phyloP scores from a whole-genome alignment of 139 green algal genomes.

The Desmodesmus armatus region DNA sequence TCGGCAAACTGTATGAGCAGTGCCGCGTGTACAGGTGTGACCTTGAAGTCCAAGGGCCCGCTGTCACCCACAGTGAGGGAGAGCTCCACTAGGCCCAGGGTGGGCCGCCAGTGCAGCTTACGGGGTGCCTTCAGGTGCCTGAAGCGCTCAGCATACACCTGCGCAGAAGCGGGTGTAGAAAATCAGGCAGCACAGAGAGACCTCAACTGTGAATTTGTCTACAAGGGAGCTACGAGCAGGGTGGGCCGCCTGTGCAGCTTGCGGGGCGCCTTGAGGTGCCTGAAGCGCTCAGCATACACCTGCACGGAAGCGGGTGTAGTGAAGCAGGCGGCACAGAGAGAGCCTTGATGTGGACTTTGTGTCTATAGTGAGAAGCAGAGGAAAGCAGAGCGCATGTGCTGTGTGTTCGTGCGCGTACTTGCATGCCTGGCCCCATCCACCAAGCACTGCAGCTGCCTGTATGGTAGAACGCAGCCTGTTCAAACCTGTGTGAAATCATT shows the following conservation, averaged over 20 bases:
- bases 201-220: too few species aligned
- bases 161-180: slow-evolving; percentile 11
- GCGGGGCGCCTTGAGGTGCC: slow-evolving; percentile 87
- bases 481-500: too few species aligned
- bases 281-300: slow-evolving; percentile 69
- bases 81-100: slow-evolving; percentile 83
- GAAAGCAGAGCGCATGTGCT: too few species aligned
- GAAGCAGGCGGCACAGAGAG: too few species aligned
- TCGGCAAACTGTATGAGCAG: slow-evolving; percentile 84
- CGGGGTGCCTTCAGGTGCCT: slow-evolving; percentile 87
- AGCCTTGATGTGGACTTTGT: too few species aligned
- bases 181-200: too few species aligned
- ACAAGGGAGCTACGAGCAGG: too few species aligned
- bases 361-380: too few species aligned
- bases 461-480: too few species aligned
- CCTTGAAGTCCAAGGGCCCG: slow-evolving; percentile 50
- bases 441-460: too few species aligned
- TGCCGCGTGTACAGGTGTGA: slow-evolving; percentile 82
- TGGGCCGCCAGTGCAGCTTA: slow-evolving; percentile 86
- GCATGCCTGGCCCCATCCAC: too few species aligned
- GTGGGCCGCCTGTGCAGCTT: slow-evolving; percentile 86
- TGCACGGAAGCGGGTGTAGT: slow-evolving; percentile 33
- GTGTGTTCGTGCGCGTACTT: too few species aligned
- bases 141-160: slow-evolving; percentile 71
- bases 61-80: slow-evolving; percentile 59